Evolutionary conservation across 306 rosid species (phyloP).

Genomic region (Senna tora): DNA sequence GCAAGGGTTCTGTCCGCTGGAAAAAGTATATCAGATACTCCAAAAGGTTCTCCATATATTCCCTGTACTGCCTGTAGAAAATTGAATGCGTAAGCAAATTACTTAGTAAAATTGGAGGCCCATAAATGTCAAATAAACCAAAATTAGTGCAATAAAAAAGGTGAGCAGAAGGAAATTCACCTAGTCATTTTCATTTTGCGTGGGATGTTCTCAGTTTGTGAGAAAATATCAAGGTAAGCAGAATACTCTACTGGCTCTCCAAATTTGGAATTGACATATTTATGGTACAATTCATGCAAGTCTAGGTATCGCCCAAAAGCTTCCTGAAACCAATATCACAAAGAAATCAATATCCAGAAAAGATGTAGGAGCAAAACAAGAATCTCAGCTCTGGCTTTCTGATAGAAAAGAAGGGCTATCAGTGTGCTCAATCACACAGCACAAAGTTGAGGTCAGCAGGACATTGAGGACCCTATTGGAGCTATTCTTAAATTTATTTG

Average conservation of each 20-base stretch:
- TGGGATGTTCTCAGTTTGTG: slow-evolving; percentile 74
- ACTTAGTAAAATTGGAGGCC: background rate
- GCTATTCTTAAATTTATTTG: slow-evolving; percentile 24
- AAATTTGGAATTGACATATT: slow-evolving; percentile 84
- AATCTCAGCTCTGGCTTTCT: slow-evolving; percentile 1
- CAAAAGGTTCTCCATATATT: slow-evolving; percentile 72
- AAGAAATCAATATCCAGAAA: slow-evolving; percentile 38
- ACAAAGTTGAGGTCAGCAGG: slow-evolving; percentile 7
- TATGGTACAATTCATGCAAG: slow-evolving; percentile 80
- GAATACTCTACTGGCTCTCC: slow-evolving; percentile 95
- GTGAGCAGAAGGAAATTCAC: slow-evolving; percentile 31
- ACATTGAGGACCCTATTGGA: background rate
- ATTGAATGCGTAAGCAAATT: slow-evolving; percentile 23
- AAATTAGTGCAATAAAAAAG: background rate
- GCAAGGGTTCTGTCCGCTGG: slow-evolving; percentile 95
- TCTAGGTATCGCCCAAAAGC: slow-evolving; percentile 87
- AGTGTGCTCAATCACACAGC: slow-evolving; percentile 18
- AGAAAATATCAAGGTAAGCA: slow-evolving; percentile 77
- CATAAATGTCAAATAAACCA: slow-evolving; percentile 29
- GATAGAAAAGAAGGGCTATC: background rate
- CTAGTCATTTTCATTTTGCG: slow-evolving; percentile 71
- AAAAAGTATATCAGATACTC: slow-evolving; percentile 77
- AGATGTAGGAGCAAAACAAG: slow-evolving; percentile 23
- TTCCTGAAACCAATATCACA: slow-evolving; percentile 65
- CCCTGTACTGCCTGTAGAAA: slow-evolving; percentile 76